Evolutionary conservation across 2,329 filamentous ascomycete genomes (phyloP).

Genomic region (Fusarium sp.): DNA sequence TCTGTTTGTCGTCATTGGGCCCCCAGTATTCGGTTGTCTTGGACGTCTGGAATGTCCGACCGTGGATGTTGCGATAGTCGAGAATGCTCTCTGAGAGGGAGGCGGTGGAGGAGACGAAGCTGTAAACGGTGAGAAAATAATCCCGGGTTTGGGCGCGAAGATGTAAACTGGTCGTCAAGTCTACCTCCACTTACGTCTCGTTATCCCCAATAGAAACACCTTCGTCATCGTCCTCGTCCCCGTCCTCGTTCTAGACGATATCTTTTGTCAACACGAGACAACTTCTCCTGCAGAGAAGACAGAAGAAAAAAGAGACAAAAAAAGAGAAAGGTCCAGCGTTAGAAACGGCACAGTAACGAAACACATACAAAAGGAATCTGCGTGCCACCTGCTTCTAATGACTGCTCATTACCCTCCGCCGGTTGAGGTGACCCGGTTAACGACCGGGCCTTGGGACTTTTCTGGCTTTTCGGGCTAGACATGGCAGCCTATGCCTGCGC

Average conservation of each 20-base stretch:
- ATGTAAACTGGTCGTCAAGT: background rate
- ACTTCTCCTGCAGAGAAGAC: background rate
- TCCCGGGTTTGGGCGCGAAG: background rate
- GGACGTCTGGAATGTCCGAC: conserved; percentile 46
- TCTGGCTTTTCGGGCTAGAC: background rate
- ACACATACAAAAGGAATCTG: background rate
- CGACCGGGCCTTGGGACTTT: background rate
- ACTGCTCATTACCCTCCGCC: background rate
- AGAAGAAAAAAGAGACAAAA: too few relatives aligned
- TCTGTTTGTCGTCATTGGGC: conserved; percentile 41
- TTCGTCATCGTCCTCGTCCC: background rate
- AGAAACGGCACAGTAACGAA: background rate
- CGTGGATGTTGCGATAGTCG: conserved; percentile 47
- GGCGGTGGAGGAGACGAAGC: conserved; percentile 25
- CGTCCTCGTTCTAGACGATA: background rate
- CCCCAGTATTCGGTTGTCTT: conserved; percentile 39
- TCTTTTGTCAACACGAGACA: background rate
- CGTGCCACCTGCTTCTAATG: background rate
- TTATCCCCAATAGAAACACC: background rate
- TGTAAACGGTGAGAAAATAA: background rate
- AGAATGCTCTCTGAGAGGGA: conserved; percentile 49
- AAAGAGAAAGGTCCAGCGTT: background rate
- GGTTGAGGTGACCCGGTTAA: background rate
- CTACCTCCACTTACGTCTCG: background rate
- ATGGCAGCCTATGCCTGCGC: background rate